A percentile compares a stretch with the other conserved stretches of the same genome.
Evolutionary conservation across 768 basidiomycete species (phyloP).

Genomic region (Boletus bicolor): DNA sequence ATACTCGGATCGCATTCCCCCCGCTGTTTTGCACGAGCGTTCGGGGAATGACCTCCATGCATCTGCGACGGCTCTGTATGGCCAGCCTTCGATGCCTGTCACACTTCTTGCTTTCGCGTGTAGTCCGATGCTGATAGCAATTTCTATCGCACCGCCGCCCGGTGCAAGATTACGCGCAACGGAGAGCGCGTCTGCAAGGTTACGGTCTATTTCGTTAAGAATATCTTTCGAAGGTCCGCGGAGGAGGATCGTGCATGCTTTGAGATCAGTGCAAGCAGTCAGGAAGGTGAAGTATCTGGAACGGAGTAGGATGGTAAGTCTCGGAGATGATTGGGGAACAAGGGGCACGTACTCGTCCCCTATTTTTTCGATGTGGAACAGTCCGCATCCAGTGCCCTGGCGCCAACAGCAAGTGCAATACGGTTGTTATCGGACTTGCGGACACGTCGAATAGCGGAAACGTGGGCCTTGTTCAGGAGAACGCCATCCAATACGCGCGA

Average conservation of each 20-base stretch:
- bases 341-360: slow-evolving; percentile 73
- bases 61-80: slow-evolving; percentile 88
- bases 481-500: slow-evolving; percentile 84
- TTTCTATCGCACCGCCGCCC: slow-evolving; percentile 96
- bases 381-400: slow-evolving; percentile 91
- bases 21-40: slow-evolving; percentile 94
- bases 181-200: slow-evolving; percentile 95
- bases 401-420: slow-evolving; percentile 91
- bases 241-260: slow-evolving; percentile 97
- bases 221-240: slow-evolving; percentile 98
- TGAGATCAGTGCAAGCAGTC: slow-evolving; percentile 83
- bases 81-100: slow-evolving; percentile 87
- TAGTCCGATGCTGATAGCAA: slow-evolving; percentile 91
- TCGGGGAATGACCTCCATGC: slow-evolving; percentile 97
- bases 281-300: slow-evolving; percentile 94
- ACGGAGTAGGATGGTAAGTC: not conserved
- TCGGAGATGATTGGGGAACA: not conserved
- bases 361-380: slow-evolving; percentile 97
- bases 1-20: slow-evolving; percentile 87
- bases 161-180: slow-evolving; percentile 97
- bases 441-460: slow-evolving; percentile 94
- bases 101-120: slow-evolving; percentile 75
- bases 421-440: slow-evolving; percentile 99
- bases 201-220: slow-evolving; percentile 96
- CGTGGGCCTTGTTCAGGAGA: slow-evolving; percentile 94